These are phyloP conservation scores for Silene conica DNA, from an alignment of 148 eudicot species.

Conservation along the genomic window DNA sequence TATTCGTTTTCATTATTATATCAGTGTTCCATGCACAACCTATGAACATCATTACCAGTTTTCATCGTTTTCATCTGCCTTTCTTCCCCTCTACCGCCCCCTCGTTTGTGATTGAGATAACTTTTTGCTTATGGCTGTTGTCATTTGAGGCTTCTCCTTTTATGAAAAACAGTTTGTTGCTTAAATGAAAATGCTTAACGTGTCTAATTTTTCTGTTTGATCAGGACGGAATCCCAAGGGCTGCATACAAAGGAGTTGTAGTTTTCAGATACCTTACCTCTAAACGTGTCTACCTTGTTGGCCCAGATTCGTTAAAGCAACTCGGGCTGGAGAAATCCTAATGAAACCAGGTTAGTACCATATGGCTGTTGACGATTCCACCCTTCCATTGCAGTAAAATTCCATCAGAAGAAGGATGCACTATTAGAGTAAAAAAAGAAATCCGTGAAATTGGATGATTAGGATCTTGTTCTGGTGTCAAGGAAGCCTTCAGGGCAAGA, in stretches of 20 bases:
- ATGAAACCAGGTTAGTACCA: constrained; percentile 27
- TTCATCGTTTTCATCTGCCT: too few relatives aligned
- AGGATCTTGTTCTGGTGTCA: too few relatives aligned
- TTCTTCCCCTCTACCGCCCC: too few relatives aligned
- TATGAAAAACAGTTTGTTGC: background rate
- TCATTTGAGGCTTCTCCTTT: constrained; percentile 2
- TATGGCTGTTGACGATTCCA: background rate
- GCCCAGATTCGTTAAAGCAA: constrained; percentile 66
- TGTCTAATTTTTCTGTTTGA: constrained; percentile 12
- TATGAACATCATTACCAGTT: too few relatives aligned
- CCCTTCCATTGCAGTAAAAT: background rate
- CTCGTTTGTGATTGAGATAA: too few relatives aligned
- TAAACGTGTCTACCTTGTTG: constrained; percentile 76
- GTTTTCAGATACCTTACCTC: constrained; percentile 66
- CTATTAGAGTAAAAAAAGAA: too few relatives aligned
- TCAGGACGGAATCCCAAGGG: constrained; percentile 92
- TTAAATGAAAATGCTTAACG: background rate
- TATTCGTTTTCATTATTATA: background rate
- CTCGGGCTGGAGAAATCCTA: constrained; percentile 43
- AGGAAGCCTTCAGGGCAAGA: too few relatives aligned
- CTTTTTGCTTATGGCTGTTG: constrained; percentile 1
- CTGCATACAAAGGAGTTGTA: constrained; percentile 90
- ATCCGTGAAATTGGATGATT: too few relatives aligned
- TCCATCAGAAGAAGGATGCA: too few relatives aligned
- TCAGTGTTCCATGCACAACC: too few relatives aligned